phyloP scores from a whole-genome alignment of 139 green algal genomes.

The Coelastrella sp. region DNA sequence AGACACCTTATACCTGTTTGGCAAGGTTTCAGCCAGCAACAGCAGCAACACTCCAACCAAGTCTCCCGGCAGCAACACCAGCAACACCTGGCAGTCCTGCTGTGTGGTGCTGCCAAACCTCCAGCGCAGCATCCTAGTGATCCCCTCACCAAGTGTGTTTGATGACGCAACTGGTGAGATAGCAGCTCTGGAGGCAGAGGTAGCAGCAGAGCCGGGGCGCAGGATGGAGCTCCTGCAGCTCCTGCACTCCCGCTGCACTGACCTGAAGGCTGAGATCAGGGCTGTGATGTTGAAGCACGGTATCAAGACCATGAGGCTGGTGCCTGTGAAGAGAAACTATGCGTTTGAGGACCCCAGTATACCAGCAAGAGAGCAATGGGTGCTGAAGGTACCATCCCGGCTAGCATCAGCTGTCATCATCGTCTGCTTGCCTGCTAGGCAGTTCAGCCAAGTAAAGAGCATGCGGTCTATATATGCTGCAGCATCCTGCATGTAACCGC shows the following conservation, averaged over 20 bases:
- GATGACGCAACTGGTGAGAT: conserved; percentile 66
- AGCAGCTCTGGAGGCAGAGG: conserved; percentile 61
- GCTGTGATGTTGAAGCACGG: conserved; percentile 73
- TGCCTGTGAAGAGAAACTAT: conserved; percentile 92
- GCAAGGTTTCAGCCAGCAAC: conserved; percentile 82
- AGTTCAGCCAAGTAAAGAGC: not conserved
- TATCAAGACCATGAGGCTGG: conserved; percentile 81
- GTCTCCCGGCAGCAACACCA: not conserved
- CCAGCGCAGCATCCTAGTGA: conserved; percentile 84
- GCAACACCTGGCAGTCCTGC: conserved; percentile 53
- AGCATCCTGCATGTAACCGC: too few species aligned
- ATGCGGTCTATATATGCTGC: too few species aligned
- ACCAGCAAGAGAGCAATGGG: conserved; percentile 87
- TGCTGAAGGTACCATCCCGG: conserved; percentile 86
- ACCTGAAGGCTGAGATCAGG: conserved; percentile 87
- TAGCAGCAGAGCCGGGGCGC: not conserved
- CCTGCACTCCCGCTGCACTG: conserved; percentile 35
- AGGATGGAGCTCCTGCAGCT: conserved; percentile 63
- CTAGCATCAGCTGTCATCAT: not conserved
- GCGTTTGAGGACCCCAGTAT: conserved; percentile 92
- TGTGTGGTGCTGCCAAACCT: conserved; percentile 55
- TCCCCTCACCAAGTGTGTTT: conserved; percentile 80
- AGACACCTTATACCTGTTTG: conserved; percentile 92
- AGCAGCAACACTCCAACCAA: not conserved
- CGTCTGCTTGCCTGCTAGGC: not conserved